Percentiles rank a stretch among this genome's conserved stretches.
These are phyloP conservation scores for Laburnicola sp. DNA, from an alignment of 2,329 filamentous ascomycete genomes.

Conservation along the genomic window DNA sequence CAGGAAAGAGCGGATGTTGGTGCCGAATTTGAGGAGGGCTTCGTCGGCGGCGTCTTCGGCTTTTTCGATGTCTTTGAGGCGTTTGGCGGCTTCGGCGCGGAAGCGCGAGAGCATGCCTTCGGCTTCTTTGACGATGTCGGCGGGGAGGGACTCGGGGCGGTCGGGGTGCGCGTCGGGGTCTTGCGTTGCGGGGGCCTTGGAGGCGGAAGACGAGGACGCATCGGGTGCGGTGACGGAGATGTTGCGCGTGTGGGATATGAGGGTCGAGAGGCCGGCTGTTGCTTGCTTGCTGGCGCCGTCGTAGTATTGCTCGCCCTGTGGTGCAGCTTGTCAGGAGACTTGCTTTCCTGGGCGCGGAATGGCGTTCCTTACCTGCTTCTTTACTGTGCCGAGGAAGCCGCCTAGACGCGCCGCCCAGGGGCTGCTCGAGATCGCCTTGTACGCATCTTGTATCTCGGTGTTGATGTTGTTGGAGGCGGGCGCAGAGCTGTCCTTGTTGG, in stretches of 20 bases:
- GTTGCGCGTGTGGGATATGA: conserved; percentile 73
- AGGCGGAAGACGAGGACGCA: conserved; percentile 20
- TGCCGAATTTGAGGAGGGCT: conserved; percentile 86
- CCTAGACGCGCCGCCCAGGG: conserved; percentile 89
- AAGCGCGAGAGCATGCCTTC: conserved; percentile 75
- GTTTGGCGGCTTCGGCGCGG: conserved; percentile 74
- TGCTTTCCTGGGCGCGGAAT: conserved; percentile 1
- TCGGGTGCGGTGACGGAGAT: conserved; percentile 60
- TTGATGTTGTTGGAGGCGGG: conserved; percentile 64
- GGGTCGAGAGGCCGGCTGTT: conserved; percentile 73
- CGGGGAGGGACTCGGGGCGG: conserved; percentile 51
- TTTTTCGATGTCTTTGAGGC: conserved; percentile 83
- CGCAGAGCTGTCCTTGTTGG: conserved; percentile 48
- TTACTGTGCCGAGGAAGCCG: conserved; percentile 86
- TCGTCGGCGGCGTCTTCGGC: conserved; percentile 97
- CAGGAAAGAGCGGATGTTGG: conserved; percentile 85
- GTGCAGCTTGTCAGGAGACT: conserved; percentile 7
- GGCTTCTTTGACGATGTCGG: conserved; percentile 58
- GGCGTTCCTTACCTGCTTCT: conserved; percentile 71
- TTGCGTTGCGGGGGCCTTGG: conserved; percentile 16
- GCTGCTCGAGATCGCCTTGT: conserved; percentile 87
- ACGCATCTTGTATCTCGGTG: conserved; percentile 89
- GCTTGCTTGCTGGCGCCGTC: conserved; percentile 85
- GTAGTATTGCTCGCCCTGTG: conserved; percentile 80
- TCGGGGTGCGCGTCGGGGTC: conserved; percentile 40